Evolutionary conservation across 2,329 filamentous ascomycete genomes (phyloP), one percentile per base, ranked within the genome.

Genomic region (Daldinia sp.): DNA sequence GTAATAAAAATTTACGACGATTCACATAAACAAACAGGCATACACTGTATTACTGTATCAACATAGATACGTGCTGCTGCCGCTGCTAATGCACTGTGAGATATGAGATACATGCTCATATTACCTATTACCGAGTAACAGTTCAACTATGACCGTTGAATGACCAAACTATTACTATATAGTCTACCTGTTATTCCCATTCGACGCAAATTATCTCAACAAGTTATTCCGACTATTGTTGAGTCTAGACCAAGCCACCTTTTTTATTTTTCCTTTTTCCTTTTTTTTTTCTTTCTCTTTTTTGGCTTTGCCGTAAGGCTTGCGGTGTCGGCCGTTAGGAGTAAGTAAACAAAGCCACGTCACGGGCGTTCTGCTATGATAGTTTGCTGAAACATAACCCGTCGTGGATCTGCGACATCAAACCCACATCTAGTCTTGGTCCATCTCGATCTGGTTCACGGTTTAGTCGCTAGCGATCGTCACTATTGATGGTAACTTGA

Each of bases 311-410:
- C 30, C 30, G 5, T 33, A 23, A 23, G 20, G 20, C 20, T 23
- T 44, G 41, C 30, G 30, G 30, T 33, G 30, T 10, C 30, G 30
- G 30, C 30, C 6, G 6, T 6, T 33, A 33, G 9, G 6, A 10
- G 9, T 4, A 13, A 37, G 35, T 26, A 42, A 28, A 44, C 23
- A 23, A 57, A 42, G 54, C 35, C 37, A 30, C 37, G 54, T 42
- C 54, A 57, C 54, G 37, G 33, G 15, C 18, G 9, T 10, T 50
- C 26, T 50, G 26, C 26, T 50, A 41, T 13, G 50, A 6, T 28
- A 46, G 23, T 35, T 46, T 46, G 53, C 53, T 68, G 65, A 65
- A 68, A 68, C 61, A 60, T 50, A 33, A 30, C 60, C 44, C 41
- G 55, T 50, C 56, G 55, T 56, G 54, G 51, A 53, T 63, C 42